Evolutionary conservation across 345 rosid species (phyloP).

Genomic region (Syzygium jambos): DNA sequence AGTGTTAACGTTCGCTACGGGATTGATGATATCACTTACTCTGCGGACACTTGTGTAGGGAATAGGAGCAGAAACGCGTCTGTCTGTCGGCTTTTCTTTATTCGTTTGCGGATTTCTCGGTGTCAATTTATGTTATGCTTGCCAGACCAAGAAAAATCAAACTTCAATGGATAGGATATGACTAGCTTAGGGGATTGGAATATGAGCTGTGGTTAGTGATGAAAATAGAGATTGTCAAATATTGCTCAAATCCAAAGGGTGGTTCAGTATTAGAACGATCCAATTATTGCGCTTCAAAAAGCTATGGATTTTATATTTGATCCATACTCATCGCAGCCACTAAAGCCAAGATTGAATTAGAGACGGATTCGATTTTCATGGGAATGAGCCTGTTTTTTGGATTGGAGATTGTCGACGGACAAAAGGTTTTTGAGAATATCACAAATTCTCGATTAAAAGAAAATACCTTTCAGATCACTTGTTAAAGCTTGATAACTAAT

Average conservation of each 20-base stretch:
- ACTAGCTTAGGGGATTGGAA: neutral
- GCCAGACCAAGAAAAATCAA: neutral
- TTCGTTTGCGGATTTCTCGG: neutral
- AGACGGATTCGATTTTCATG: too few relatives aligned
- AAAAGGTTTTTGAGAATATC: neutral
- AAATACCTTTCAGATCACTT: too few relatives aligned
- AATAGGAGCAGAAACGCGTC: neutral
- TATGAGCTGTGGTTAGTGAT: too few relatives aligned
- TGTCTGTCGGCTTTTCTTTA: neutral
- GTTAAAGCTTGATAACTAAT: neutral
- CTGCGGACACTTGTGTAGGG: too few relatives aligned
- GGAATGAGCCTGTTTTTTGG: too few relatives aligned
- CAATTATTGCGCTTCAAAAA: too few relatives aligned
- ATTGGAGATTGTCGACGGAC: neutral
- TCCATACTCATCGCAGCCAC: neutral
- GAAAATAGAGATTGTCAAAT: too few relatives aligned
- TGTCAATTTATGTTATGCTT: neutral
- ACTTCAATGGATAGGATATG: neutral
- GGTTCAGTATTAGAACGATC: too few relatives aligned
- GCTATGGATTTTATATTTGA: too few relatives aligned
- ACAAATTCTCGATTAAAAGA: neutral
- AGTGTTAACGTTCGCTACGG: too few relatives aligned
- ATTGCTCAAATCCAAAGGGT: too few relatives aligned
- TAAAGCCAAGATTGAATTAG: neutral
- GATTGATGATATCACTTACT: too few relatives aligned